Base-by-base conservation (phyloP, 2,329 filamentous ascomycete species). In the Nothopassalora personata region DNA sequence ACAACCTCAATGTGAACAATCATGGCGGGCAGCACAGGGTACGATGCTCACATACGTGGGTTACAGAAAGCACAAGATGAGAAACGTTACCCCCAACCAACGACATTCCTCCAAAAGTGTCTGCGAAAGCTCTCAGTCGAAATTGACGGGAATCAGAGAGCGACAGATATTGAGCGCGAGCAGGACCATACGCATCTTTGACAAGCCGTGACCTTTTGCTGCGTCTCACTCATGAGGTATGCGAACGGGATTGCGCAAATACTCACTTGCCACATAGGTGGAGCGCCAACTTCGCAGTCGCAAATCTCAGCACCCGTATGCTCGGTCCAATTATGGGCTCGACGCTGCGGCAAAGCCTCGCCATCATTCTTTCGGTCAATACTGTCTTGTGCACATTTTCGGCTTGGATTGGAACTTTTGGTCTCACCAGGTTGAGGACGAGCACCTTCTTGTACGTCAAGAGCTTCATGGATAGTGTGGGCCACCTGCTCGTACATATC, bases 321-420 rank as follows among this genome's bases (percentile, higher is more conserved):
- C 52, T 61, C 5, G 61, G 61, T 5, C 59, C 59, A 7, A 53
- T 36, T 27, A 54, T 63, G 47, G 61, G 59, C 8, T 53, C 61
- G 9, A 56, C 45, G 33, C 59, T 63, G 49, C 59, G 61, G 55
- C 53, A 59, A 30, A 54, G 53, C 39, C 57, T 61, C 27, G 51
- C 58, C 30, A 63, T 63, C 49, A 63, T 63, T 49, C 11, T 63
- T 8, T 27, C 58, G 36, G 53, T 61, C 53, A 63, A 63, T 36
- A 10, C 59, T 18, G 34, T 61, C 19, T 52, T 54, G 6, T 61
- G 58, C 51, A 47, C 60, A 53, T 23, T 56, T 2, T 58, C 61
- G 18, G 61, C 58, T 10, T 61, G 55, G 58, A 57, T 53, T 6
- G 58, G 55, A 10, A 54, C 59, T 13, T 60, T 63, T 43, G 61